Conservation (phyloP, 345 rosid species). For the Euclidium syriacum region DNA sequence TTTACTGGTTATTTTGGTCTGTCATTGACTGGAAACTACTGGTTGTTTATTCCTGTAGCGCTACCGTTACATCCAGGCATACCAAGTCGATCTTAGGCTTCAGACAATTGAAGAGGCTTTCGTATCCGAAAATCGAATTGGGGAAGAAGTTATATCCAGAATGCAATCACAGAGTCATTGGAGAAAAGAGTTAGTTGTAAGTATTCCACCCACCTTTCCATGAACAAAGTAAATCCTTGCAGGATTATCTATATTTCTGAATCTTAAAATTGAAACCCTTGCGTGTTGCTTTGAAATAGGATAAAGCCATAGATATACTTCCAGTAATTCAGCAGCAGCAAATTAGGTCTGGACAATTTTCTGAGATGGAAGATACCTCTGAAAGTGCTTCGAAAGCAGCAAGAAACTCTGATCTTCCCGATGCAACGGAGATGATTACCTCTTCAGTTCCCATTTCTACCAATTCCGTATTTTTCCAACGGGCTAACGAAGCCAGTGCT, state of each 20-base stretch:
- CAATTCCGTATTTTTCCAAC: slow-evolving; percentile 39
- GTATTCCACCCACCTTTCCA: slow-evolving; percentile 30
- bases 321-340: slow-evolving; percentile 68
- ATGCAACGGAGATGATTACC: slow-evolving; percentile 28
- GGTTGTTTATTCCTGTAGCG: slow-evolving; percentile 52
- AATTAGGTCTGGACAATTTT: slow-evolving; percentile 45
- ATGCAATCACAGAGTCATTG: slow-evolving; percentile 64
- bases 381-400: slow-evolving; percentile 42
- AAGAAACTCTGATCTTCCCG: slow-evolving; percentile 30
- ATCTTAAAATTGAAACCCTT: not conserved
- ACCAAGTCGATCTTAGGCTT: slow-evolving; percentile 64
- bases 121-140: slow-evolving; percentile 31
- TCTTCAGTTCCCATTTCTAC: slow-evolving; percentile 35
- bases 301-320: slow-evolving; percentile 53
- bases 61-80: slow-evolving; percentile 80
- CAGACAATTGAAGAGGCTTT: slow-evolving; percentile 62
- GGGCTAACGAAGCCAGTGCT: slow-evolving; percentile 13
- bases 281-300: slow-evolving; percentile 43
- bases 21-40: slow-evolving; percentile 17
- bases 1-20: not conserved
- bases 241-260: not conserved
- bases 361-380: slow-evolving; percentile 30
- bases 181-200: slow-evolving; percentile 75
- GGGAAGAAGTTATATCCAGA: slow-evolving; percentile 51
- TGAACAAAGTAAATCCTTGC: not conserved